Evolutionary conservation across 257 asterid genomes (phyloP), one percentile per base, ranked within the genome.

Genomic region (Ehretia macrophylla): DNA sequence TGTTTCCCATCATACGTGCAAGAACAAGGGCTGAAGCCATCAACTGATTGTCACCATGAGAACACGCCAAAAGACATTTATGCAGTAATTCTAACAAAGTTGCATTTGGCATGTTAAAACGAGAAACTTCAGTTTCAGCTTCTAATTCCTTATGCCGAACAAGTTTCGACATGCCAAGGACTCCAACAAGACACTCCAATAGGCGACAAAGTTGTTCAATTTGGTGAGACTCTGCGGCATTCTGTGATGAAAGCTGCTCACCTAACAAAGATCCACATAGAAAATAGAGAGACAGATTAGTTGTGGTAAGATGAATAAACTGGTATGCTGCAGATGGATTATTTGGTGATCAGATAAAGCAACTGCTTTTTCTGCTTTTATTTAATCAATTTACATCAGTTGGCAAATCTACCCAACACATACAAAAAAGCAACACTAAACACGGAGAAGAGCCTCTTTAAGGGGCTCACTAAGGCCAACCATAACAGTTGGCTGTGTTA

Each of bases 11-110:
- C 51, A 80, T 71, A 8, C 54, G 76, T 35, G 89, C 93, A 63
- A 86, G 88, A 56, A 67, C 40, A 27, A 79, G 60, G 46, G 85
- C 77, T 0, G 94, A 79, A 17, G 18, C 37, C 72, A 68, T 71
- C 56, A 86, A 72, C 59, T 52, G 74, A 49, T 72, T 73, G 80
- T 81, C 79, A 40, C 72, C 60, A 17, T 79, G 66, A 65, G 78
- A 63, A 46, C 83, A 79, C 40, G 75, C 37, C 63, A 74, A 53
- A 11, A 92, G 88, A 23, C 95, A 86, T 77, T 81, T 92, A 14
- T 64, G 78, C 10, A 91, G 69, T 42, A 91, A 68, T 50, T 80
- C 82, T 1, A 56, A 57, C n/a, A 75, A 59, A 8, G 79, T 73
- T 59, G 60, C 67, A 64, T 72, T 77, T 0, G 83, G 60, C 48